Evolutionary conservation across 805 yeast genomes (phyloP).

Genomic region (Teunomyces gatunensis): DNA sequence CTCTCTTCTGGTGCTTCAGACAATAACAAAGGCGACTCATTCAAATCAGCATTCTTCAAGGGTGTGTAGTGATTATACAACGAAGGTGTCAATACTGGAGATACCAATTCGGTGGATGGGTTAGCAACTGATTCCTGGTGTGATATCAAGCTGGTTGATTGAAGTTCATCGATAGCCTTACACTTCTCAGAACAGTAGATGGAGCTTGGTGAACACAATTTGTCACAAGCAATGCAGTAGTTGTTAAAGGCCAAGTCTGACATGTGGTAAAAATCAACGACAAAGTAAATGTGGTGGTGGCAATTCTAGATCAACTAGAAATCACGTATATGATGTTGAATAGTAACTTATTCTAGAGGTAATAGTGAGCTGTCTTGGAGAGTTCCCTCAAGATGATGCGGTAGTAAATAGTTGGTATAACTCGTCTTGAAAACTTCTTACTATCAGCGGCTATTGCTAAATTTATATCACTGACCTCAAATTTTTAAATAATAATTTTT

Average conservation of each 20-base stretch:
- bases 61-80: conserved; percentile 23
- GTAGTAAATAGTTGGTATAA: not conserved
- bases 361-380: not conserved
- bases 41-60: conserved; percentile 12
- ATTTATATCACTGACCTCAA: conserved; percentile 4
- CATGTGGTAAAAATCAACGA: conserved; percentile 5
- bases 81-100: conserved; percentile 40
- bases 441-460: conserved; percentile 1
- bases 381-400: not conserved
- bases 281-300: not conserved
- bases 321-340: not conserved
- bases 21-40: conserved; percentile 23
- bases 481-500: not conserved
- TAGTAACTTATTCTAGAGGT: not conserved
- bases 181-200: conserved; percentile 32
- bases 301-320: not conserved
- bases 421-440: not conserved
- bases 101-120: conserved; percentile 20
- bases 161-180: conserved; percentile 30
- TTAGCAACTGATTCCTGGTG: conserved; percentile 6
- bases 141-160: conserved; percentile 15
- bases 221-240: conserved; percentile 37
- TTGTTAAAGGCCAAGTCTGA: conserved; percentile 38
- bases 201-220: conserved; percentile 19
- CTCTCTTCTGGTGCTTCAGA: conserved; percentile 12